These are phyloP conservation scores for Microdochium trichocladiopsis DNA, from an alignment of 2,329 filamentous ascomycete genomes.

Conservation along the genomic window DNA sequence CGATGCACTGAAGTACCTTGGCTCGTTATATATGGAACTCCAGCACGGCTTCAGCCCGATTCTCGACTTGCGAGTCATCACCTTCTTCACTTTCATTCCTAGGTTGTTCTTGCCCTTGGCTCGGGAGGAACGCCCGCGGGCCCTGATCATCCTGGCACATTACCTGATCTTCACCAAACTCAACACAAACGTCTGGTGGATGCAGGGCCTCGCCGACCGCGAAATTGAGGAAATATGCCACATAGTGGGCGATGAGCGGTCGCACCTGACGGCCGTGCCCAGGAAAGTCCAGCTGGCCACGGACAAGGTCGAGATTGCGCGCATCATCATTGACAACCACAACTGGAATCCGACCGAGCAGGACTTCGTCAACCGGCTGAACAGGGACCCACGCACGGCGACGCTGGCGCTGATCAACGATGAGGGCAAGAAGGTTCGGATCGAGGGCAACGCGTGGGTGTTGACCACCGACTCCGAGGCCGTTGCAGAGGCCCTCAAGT, in stretches of 20 bases:
- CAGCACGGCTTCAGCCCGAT: constrained; percentile 32
- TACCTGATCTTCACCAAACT: constrained; percentile 45
- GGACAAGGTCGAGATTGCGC: constrained; percentile 26
- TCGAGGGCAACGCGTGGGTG: constrained; percentile 1
- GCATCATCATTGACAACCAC: constrained; percentile 35
- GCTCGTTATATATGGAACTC: constrained; percentile 44
- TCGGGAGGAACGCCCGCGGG: constrained; percentile 31
- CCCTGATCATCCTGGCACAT: constrained; percentile 44
- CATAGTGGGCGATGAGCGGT: constrained; percentile 32
- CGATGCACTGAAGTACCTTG: constrained; percentile 38
- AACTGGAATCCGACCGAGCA: constrained; percentile 28
- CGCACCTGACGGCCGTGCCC: constrained; percentile 32
- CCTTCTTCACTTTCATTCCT: constrained; percentile 45
- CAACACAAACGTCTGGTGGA: constrained; percentile 39
- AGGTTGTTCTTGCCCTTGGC: constrained; percentile 34
- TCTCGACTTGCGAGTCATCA: constrained; percentile 41
- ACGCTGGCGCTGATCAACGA: constrained; percentile 9
- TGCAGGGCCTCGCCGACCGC: constrained; percentile 34
- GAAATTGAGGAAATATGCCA: constrained; percentile 36
- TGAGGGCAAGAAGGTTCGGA: constrained; percentile 2
- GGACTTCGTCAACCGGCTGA: constrained; percentile 11
- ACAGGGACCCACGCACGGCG: constrained; percentile 12
- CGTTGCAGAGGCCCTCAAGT: constrained; percentile 1
- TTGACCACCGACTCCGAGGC: constrained; percentile 1
- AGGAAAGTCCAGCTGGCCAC: constrained; percentile 24